A percentile compares a stretch with the other conserved stretches of the same genome.
Conservation (phyloP, 306 rosid genomes). For the Sicyos edulis region DNA sequence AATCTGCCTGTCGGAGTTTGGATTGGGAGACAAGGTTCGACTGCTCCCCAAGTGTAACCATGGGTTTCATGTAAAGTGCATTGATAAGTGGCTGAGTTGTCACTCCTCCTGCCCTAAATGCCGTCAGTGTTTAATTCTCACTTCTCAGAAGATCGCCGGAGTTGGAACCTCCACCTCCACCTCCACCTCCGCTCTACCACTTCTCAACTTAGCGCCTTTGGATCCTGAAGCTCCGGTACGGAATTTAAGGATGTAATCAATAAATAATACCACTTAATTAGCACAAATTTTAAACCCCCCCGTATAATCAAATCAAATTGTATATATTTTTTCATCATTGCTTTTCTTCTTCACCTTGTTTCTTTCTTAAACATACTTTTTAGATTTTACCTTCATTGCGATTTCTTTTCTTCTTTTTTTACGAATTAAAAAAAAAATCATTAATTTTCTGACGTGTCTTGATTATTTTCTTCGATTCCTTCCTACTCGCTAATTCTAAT, state of each 20-base stretch:
- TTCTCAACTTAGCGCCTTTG: slow-evolving; percentile 39
- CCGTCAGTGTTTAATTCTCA: slow-evolving; percentile 68
- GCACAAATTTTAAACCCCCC: background rate
- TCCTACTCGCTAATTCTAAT: too few relatives aligned
- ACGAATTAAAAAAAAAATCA: too few relatives aligned
- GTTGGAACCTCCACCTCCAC: slow-evolving; percentile 27
- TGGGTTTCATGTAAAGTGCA: slow-evolving; percentile 76
- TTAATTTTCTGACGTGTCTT: too few relatives aligned
- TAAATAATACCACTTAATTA: background rate
- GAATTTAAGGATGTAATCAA: slow-evolving; percentile 19
- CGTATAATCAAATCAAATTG: background rate
- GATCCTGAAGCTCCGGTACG: slow-evolving; percentile 55
- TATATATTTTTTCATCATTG: background rate
- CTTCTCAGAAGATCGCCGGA: slow-evolving; percentile 67
- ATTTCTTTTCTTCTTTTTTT: background rate
- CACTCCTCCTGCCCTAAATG: slow-evolving; percentile 95
- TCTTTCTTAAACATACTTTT: background rate
- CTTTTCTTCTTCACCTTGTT: background rate
- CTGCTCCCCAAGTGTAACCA: slow-evolving; percentile 83
- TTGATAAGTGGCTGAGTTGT: slow-evolving; percentile 78
- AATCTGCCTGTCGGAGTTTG: slow-evolving; percentile 70
- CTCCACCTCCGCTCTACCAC: slow-evolving; percentile 23
- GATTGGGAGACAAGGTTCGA: slow-evolving; percentile 48
- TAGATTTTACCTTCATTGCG: background rate
- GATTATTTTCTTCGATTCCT: too few relatives aligned